Evolutionary conservation across 768 basidiomycete species (phyloP).

Genomic region (Tricholoma saponaceum): DNA sequence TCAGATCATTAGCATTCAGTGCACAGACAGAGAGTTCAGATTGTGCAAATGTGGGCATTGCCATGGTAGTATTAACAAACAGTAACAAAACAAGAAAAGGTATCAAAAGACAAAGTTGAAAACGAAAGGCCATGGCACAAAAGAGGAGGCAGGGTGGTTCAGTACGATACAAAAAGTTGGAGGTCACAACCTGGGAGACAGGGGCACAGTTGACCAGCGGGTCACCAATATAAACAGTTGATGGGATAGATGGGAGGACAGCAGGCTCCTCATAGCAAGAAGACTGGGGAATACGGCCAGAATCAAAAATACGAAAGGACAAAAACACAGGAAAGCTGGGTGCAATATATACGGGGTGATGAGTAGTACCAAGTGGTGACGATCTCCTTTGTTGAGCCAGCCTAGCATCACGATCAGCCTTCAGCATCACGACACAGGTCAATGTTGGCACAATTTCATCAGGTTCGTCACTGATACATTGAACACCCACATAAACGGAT

Average conservation of each 20-base stretch:
- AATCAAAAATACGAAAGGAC: neutral
- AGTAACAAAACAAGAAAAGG: conserved; percentile 1
- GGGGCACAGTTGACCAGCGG: too few relatives aligned
- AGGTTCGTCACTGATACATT: too few relatives aligned
- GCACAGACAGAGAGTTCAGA: neutral
- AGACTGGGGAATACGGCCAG: neutral
- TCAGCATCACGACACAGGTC: neutral
- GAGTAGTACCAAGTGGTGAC: neutral
- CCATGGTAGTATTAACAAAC: neutral
- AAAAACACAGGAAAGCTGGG: neutral
- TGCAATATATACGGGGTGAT: neutral
- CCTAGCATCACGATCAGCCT: neutral
- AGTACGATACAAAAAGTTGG: too few relatives aligned
- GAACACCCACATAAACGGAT: neutral
- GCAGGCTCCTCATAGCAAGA: neutral
- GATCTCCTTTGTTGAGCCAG: too few relatives aligned
- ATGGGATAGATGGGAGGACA: neutral
- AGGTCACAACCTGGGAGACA: too few relatives aligned
- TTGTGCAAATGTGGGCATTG: neutral
- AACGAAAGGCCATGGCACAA: neutral
- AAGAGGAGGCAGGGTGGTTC: neutral
- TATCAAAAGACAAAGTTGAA: neutral
- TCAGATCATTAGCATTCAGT: conserved; percentile 5
- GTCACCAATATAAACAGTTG: too few relatives aligned
- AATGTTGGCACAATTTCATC: neutral